These are phyloP conservation scores for Apophysomyces variabilis DNA, from an alignment of 371 early-diverging fungal genomes.

Conservation along the genomic window DNA sequence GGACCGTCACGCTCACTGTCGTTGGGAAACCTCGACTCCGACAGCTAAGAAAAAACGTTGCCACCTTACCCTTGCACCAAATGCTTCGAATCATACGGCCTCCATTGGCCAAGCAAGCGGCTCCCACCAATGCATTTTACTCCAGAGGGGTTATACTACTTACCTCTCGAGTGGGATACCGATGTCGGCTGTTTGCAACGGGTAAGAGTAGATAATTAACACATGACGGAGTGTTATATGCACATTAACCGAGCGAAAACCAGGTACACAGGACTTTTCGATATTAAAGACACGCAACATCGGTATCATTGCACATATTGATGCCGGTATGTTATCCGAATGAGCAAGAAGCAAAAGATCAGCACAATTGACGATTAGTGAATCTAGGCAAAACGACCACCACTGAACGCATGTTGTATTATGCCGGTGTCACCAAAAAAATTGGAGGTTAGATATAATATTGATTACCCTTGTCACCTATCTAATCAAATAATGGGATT, in stretches of 20 bases:
- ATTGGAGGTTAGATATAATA: slow-evolving; percentile 70
- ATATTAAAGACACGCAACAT: slow-evolving; percentile 84
- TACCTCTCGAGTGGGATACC: background rate
- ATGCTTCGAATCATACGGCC: slow-evolving; percentile 4
- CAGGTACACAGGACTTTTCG: slow-evolving; percentile 53
- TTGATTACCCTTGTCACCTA: background rate
- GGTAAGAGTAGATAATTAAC: background rate
- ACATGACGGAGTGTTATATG: background rate
- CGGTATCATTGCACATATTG: slow-evolving; percentile 98
- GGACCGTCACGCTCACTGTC: no score
- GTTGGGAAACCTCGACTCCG: no score
- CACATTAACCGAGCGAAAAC: background rate
- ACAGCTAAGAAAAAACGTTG: background rate
- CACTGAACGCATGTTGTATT: slow-evolving; percentile 96
- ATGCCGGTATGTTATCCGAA: slow-evolving; percentile 70
- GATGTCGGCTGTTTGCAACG: background rate
- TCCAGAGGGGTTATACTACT: background rate
- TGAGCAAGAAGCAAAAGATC: background rate
- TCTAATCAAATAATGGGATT: background rate
- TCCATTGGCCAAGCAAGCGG: slow-evolving; percentile 2
- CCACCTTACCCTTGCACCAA: background rate
- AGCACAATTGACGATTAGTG: background rate
- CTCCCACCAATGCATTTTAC: background rate
- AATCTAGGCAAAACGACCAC: slow-evolving; percentile 91
- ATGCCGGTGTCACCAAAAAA: slow-evolving; percentile 87